A percentile compares a stretch with the other conserved stretches of the same genome.
These are phyloP conservation scores for Amauroascus verrucosus DNA, from an alignment of 2,329 filamentous ascomycete genomes.

Conservation along the genomic window DNA sequence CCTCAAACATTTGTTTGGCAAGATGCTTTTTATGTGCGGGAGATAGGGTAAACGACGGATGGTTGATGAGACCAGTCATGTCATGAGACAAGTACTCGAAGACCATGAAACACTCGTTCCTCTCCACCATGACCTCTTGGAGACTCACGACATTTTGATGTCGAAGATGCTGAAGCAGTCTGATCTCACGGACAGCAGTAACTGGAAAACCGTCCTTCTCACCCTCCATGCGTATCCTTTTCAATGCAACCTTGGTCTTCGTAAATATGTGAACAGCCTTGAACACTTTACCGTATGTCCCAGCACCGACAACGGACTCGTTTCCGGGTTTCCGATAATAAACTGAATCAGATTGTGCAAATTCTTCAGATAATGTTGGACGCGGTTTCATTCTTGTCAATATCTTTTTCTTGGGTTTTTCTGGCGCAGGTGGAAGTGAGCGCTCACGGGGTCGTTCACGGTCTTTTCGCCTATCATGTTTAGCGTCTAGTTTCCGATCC, in stretches of 20 bases:
- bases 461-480: constrained; percentile 36
- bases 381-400: constrained; percentile 61
- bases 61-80: constrained; percentile 86
- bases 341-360: constrained; percentile 72
- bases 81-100: constrained; percentile 98
- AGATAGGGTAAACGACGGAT: constrained; percentile 80
- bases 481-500: constrained; percentile 14
- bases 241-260: constrained; percentile 72
- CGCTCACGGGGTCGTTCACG: constrained; percentile 24
- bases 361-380: constrained; percentile 60
- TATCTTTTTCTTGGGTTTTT: constrained; percentile 49
- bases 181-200: constrained; percentile 91
- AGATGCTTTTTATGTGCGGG: constrained; percentile 84
- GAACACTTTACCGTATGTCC: constrained; percentile 94
- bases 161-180: constrained; percentile 83
- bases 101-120: constrained; percentile 98
- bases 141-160: constrained; percentile 79
- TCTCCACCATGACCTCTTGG: constrained; percentile 98
- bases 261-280: constrained; percentile 72
- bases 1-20: constrained; percentile 84
- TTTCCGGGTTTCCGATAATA: constrained; percentile 96
- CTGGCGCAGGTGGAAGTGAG: constrained; percentile 32
- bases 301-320: constrained; percentile 88
- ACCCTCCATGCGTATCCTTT: constrained; percentile 99
- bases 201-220: constrained; percentile 99